Evolutionary conservation across 176 grass and related monocot species (phyloP), one percentile per base, ranked within the genome.

Genomic region (Triticum timopheevii): DNA sequence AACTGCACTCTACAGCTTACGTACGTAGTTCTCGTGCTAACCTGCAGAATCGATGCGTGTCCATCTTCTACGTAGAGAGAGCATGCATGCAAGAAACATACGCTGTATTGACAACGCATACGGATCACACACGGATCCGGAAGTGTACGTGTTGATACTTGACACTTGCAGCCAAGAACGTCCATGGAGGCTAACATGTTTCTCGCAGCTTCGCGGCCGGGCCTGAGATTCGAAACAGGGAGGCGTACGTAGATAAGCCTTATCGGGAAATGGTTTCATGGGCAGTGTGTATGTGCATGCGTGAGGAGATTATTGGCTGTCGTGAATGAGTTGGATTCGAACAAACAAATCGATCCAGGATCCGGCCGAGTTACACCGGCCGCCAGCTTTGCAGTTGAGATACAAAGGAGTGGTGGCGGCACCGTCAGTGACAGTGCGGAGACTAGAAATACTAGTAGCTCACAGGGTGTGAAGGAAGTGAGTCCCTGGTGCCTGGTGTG

Each of bases 251-350:
- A 47, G 89, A 87, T 87, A 87, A 87, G 36, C 3, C 75, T 84
- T 84, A 5, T 35, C 1, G 6, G 30, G 49, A 24, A 31, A 30
- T 40, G 34, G 25, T 52, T 71, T 36, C 17, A 39, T 47, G 12
- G 5, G 58, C 42, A 12, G 58, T 33, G 76, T 3, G 42, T 44
- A 47, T 75, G 82, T 85, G 82, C 77, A 39, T 35, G 68, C 68
- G 61, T n/a, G 36, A 45, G 69, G 54, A 61, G 40, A 17, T 40
- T 9, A 64, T 7, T 59, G 76, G 66, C 6, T 8, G 30, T 56
- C 80, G 73, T 72, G 65, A 10, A 6, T 59, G 78, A 56, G 24
- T 83, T 83, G 84, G 84, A 66, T 83, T 83, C 44, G 89, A 47
- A 47, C 44, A 47, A 83, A 24, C 56, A 79, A 52, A 79, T 79